These are phyloP conservation scores for Pythium brassicae DNA, from an alignment of 352 stramenopile genomes.

Conservation along the genomic window DNA sequence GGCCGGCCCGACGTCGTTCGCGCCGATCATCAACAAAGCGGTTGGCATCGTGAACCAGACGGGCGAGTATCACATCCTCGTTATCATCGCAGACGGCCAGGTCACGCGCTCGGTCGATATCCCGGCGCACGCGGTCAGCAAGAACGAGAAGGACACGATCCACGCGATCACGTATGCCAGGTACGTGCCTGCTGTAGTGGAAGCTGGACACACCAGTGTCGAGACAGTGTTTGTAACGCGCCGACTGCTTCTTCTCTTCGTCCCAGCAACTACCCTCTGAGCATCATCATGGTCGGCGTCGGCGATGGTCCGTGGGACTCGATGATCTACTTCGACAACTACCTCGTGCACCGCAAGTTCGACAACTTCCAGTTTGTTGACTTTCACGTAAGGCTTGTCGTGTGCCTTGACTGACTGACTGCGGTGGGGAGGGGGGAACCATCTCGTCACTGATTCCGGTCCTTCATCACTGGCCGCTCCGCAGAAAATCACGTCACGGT, in stretches of 20 bases:
- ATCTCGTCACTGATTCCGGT: neutral
- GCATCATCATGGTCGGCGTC: slow-evolving; percentile 79
- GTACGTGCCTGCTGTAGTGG: neutral
- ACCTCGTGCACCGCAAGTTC: slow-evolving; percentile 71
- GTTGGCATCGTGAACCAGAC: slow-evolving; percentile 77
- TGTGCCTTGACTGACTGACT: neutral
- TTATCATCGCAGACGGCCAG: slow-evolving; percentile 87
- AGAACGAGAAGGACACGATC: slow-evolving; percentile 87
- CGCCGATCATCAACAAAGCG: slow-evolving; percentile 81
- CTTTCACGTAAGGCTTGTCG: slow-evolving; percentile 40
- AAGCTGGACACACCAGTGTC: neutral
- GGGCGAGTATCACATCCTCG: slow-evolving; percentile 79
- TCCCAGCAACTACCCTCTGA: slow-evolving; percentile 78
- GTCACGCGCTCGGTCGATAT: slow-evolving; percentile 83
- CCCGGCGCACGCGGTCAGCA: slow-evolving; percentile 62
- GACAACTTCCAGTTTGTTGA: slow-evolving; percentile 89
- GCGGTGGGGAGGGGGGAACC: too few relatives aligned
- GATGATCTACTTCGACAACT: slow-evolving; percentile 80
- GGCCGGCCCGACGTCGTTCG: slow-evolving; percentile 81
- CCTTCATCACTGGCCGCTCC: neutral
- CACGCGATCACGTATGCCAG: slow-evolving; percentile 73
- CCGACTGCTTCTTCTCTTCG: neutral
- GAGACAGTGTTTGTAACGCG: neutral
- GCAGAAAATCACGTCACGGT: slow-evolving; percentile 54
- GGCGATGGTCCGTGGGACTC: slow-evolving; percentile 79